Evolutionary conservation across 805 yeast genomes (phyloP).

Genomic region (Kluyveromyces starmeri): DNA sequence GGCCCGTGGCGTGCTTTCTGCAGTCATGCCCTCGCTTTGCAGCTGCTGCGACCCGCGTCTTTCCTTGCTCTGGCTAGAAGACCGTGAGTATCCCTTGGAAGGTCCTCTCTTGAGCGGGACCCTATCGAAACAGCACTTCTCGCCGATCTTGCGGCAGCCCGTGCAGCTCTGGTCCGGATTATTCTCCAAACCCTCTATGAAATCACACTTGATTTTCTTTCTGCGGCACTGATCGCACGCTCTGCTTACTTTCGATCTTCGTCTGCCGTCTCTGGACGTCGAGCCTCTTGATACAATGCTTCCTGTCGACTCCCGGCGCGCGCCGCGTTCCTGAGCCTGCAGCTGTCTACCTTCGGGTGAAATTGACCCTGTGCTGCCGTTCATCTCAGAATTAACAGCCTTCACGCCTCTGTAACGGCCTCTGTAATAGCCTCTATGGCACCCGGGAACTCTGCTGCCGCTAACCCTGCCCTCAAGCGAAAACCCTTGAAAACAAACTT

Average conservation of each 20-base stretch:
- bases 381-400: no score
- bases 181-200: slow-evolving; percentile 34
- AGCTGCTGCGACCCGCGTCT: slow-evolving; percentile 1
- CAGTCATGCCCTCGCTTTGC: not conserved
- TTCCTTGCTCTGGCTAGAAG: slow-evolving; percentile 10
- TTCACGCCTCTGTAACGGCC: no score
- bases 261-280: slow-evolving; percentile 32
- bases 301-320: slow-evolving; percentile 1
- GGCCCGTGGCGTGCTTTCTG: not conserved
- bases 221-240: slow-evolving; percentile 78
- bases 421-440: no score
- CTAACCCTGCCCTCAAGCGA: no score
- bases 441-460: no score
- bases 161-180: slow-evolving; percentile 40
- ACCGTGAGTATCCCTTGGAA: slow-evolving; percentile 56
- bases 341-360: no score
- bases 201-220: slow-evolving; percentile 66
- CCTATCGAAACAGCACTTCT: slow-evolving; percentile 57
- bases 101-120: slow-evolving; percentile 76
- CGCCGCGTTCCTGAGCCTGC: not conserved
- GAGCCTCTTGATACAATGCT: slow-evolving; percentile 3
- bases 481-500: no score
- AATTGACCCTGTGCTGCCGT: no score
- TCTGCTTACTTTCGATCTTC: slow-evolving; percentile 64
- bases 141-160: slow-evolving; percentile 52